Evolutionary conservation across 192 early-diverging fungal genomes (phyloP).

Genomic region (Umbelopsis isabellina): DNA sequence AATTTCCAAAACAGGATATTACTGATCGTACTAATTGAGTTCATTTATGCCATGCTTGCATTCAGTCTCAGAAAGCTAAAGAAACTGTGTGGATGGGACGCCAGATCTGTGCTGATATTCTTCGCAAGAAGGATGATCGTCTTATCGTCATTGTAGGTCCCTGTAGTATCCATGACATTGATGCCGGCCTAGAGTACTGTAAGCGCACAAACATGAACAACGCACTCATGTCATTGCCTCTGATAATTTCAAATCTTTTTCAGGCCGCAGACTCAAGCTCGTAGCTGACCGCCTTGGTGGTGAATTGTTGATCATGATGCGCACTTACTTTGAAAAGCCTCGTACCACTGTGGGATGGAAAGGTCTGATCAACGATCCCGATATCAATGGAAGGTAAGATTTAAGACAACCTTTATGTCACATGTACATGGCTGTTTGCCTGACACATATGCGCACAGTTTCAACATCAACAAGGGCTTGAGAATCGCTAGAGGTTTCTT

Average conservation of each 20-base stretch:
- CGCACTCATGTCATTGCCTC: background rate
- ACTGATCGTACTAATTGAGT: background rate
- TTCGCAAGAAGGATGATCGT: constrained; percentile 81
- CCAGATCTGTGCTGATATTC: constrained; percentile 68
- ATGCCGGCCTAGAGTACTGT: constrained; percentile 86
- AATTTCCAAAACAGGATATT: background rate
- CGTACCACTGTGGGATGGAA: constrained; percentile 95
- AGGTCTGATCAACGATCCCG: constrained; percentile 83
- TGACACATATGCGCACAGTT: constrained; percentile 46
- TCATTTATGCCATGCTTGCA: background rate
- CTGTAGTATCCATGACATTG: constrained; percentile 92
- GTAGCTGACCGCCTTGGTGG: constrained; percentile 61
- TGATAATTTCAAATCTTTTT: background rate
- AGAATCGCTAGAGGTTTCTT: constrained; percentile 82
- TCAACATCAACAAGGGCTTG: constrained; percentile 96
- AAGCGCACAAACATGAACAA: background rate
- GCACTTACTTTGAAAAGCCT: constrained; percentile 98
- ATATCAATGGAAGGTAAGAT: constrained; percentile 60
- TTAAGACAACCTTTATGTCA: background rate
- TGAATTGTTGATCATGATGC: constrained; percentile 91
- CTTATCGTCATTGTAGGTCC: constrained; percentile 91
- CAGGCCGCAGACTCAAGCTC: constrained; percentile 27
- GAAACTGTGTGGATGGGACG: constrained; percentile 48
- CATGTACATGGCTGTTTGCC: background rate
- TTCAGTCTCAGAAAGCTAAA: constrained; percentile 25